Conservation (phyloP, 371 early-diverging fungal genomes). For the Batrachochytrium dendrobatidis region DNA sequence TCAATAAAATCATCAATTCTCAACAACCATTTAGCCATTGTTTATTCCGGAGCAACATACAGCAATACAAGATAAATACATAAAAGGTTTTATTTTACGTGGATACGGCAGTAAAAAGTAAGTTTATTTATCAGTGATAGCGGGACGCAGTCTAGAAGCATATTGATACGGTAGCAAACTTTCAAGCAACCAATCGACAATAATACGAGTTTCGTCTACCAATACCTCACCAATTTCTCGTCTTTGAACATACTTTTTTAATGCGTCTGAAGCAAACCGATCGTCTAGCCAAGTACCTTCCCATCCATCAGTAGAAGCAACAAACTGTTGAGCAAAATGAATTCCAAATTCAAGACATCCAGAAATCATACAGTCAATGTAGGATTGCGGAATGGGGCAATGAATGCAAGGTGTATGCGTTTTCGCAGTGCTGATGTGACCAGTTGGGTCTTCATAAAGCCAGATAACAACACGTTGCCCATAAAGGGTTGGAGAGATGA, state of each 20-base stretch:
- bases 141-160: no score
- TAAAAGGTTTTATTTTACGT: no score
- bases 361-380: constrained; percentile 29
- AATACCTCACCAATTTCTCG: constrained; percentile 8
- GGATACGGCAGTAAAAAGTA: no score
- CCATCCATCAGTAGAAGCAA: constrained; percentile 26
- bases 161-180: no score
- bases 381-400: constrained; percentile 33
- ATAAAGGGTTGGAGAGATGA: not conserved
- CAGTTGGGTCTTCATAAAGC: constrained; percentile 19
- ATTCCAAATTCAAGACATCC: constrained; percentile 22
- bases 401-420: constrained; percentile 17
- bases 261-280: constrained; percentile 15
- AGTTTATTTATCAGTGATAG: no score
- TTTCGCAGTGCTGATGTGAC: not conserved
- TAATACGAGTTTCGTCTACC: not conserved
- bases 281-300: constrained; percentile 26
- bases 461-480: constrained; percentile 14
- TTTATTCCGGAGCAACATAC: no score
- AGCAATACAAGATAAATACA: no score
- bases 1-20: no score
- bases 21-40: no score
- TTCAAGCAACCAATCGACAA: constrained; percentile 2
- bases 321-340: constrained; percentile 27
- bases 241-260: constrained; percentile 19